Evolutionary conservation across 352 stramenopile species (phyloP), one percentile per base, ranked within the genome.

Genomic region (Phytophthora capsici): DNA sequence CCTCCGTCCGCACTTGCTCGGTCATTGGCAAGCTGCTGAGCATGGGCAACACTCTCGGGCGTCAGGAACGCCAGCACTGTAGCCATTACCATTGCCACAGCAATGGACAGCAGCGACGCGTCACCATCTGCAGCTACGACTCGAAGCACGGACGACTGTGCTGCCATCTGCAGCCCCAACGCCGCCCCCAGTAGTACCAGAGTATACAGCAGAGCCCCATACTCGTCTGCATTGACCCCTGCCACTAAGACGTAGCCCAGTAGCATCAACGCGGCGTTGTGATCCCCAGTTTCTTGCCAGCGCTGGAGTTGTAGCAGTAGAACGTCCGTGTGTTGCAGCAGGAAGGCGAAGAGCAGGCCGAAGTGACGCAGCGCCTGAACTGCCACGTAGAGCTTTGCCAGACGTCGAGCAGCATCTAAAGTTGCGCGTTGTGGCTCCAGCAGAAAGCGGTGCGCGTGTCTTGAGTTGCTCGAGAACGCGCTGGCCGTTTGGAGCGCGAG

Each of bases 301-400:
- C 72, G 46, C 45, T 74, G 71, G 19, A 88, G 38, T 32, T 81
- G 78, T 52, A 73, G 71, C 25, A 90, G 60, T 60, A 93, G 49
- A 43, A 74, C 40, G 23, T 72, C 75, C 20, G 75, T 51, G 67
- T 84, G 71, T 57, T 90, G 80, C 34, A 93, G 50, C 49, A 93
- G 56, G 47, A 93, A 89, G 46, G 80, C 82, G 45, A 91, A 86
- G n/a, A 91, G 63, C 51, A 88, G 70, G 2, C 82, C 84, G 28
- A 91, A 93, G 47, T 90, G 80, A 28, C 81, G 69, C 22, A 93
- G 66, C 36, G 84, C 79, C n/a, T 84, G 77, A 7, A 66, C 67
- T 9, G 72, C 66, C 17, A 90, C 50, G 59, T 75, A 90, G 43
- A 78, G 77, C 50, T 73, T 73, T 25, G 71, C 69, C 7, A 89